Evolutionary conservation across 352 stramenopile genomes (phyloP).

Genomic region (Phytophthora multivora): DNA sequence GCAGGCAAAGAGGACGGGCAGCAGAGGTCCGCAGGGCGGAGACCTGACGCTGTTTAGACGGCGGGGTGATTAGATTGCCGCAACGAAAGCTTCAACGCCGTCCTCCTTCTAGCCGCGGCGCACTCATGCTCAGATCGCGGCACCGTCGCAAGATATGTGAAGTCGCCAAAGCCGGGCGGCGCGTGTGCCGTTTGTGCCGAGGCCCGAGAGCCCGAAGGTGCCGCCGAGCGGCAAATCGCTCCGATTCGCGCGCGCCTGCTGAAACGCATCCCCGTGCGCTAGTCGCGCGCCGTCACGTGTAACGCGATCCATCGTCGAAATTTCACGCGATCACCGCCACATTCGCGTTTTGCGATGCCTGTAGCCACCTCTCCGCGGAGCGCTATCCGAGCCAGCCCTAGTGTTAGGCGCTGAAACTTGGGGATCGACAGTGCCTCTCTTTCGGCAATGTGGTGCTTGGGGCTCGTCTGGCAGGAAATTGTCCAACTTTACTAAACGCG

Average conservation of each 20-base stretch:
- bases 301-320: slow-evolving; percentile 9
- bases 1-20: slow-evolving; percentile 7
- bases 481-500: slow-evolving; percentile 9
- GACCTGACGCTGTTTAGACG: slow-evolving; percentile 23
- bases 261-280: slow-evolving; percentile 18
- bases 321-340: slow-evolving; percentile 3
- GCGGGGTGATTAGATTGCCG: slow-evolving; percentile 14
- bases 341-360: slow-evolving; percentile 1
- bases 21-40: not conserved
- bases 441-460: not conserved
- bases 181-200: too few species aligned
- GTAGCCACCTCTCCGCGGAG: not conserved
- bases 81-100: slow-evolving; percentile 13
- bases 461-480: not conserved
- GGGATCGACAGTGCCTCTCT: slow-evolving; percentile 1
- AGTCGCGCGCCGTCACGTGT: slow-evolving; percentile 15
- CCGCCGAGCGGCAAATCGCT: slow-evolving; percentile 4
- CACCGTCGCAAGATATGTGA: slow-evolving; percentile 36
- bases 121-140: slow-evolving; percentile 35
- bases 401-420: not conserved
- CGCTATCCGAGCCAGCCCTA: not conserved
- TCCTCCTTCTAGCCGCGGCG: slow-evolving; percentile 8
- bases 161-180: slow-evolving; percentile 19
- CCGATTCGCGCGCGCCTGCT: not conserved
- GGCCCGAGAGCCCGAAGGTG: not conserved